These are phyloP conservation scores for Rubia tinctorum DNA, from an alignment of 305 asterid species.

Conservation along the genomic window DNA sequence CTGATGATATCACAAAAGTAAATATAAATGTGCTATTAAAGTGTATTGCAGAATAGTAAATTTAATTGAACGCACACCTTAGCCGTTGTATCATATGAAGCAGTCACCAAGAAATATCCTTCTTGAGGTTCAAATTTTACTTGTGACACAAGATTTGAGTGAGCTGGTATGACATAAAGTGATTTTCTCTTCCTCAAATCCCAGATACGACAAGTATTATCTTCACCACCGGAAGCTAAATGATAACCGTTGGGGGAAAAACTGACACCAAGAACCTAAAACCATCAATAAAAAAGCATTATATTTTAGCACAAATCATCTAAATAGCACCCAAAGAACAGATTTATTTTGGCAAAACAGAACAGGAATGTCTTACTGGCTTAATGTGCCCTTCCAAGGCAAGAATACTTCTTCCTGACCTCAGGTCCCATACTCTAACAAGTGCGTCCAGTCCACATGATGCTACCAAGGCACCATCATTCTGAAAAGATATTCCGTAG, in stretches of 20 bases:
- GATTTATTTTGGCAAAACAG: not conserved
- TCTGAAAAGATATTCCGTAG: conserved; percentile 79
- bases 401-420: conserved; percentile 90
- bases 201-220: conserved; percentile 95
- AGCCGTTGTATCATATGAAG: conserved; percentile 87
- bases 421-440: conserved; percentile 96
- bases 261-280: conserved; percentile 73
- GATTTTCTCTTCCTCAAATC: conserved; percentile 84
- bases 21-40: not conserved
- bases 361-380: conserved; percentile 49
- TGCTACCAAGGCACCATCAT: conserved; percentile 93
- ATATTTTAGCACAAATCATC: not conserved
- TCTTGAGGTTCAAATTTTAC: conserved; percentile 95
- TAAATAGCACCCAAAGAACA: not conserved
- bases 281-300: conserved; percentile 9
- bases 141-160: conserved; percentile 83
- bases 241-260: conserved; percentile 93
- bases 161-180: conserved; percentile 83
- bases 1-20: conserved; percentile 33
- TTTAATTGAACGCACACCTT: conserved; percentile 43
- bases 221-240: conserved; percentile 95
- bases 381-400: conserved; percentile 91
- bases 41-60: not conserved
- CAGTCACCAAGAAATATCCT: conserved; percentile 84
- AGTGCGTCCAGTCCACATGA: conserved; percentile 93